Evolutionary conservation across 768 basidiomycete genomes (phyloP).

Genomic region (Termitomyces sp.): DNA sequence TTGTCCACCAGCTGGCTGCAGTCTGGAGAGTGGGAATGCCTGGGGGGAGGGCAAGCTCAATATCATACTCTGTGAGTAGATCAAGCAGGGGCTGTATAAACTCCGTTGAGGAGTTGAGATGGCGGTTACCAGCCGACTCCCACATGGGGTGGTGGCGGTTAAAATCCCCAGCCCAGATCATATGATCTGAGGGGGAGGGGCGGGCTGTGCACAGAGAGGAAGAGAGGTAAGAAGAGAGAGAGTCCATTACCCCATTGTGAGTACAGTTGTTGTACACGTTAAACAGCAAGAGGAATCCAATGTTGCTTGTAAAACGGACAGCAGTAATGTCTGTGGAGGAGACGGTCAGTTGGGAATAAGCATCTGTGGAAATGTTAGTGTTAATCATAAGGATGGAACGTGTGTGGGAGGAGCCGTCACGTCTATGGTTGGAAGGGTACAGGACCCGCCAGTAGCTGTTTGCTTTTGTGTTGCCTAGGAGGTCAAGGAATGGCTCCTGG

Average conservation of each 20-base stretch:
- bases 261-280: slow-evolving; percentile 8
- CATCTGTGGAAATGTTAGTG: slow-evolving; percentile 8
- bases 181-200: not conserved
- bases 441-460: not conserved
- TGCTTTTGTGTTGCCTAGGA: slow-evolving; percentile 12
- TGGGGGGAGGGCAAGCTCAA: slow-evolving; percentile 1
- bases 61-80: not conserved
- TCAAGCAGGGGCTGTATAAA: not conserved
- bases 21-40: not conserved
- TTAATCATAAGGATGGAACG: slow-evolving; percentile 9
- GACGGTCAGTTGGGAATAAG: not conserved
- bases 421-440: slow-evolving; percentile 1
- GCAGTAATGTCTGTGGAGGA: not conserved
- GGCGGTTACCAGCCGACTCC: slow-evolving; percentile 1
- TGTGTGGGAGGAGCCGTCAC: not conserved
- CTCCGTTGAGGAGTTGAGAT: not conserved
- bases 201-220: not conserved
- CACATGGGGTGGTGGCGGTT: slow-evolving; percentile 6
- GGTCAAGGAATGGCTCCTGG: slow-evolving; percentile 30
- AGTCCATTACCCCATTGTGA: slow-evolving; percentile 2
- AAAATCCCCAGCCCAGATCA: not conserved
- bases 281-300: not conserved
- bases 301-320: not conserved
- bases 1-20: not conserved
- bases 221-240: not conserved